phyloP scores from a whole-genome alignment of 805 yeast species.

The Metschnikowia chrysomelidarum region DNA sequence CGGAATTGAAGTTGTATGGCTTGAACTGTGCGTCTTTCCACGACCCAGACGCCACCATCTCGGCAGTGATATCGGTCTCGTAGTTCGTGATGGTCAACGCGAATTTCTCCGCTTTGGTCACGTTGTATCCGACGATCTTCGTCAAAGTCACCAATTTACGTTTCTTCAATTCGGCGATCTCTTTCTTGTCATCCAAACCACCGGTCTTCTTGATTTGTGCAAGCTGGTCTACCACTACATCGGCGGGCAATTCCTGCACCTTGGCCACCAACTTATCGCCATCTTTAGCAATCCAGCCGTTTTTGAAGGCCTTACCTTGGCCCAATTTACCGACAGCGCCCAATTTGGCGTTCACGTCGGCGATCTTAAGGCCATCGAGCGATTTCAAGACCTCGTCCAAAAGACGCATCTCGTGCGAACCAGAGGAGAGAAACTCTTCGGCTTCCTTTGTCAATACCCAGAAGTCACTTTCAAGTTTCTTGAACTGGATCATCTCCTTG shows the following conservation, averaged over 20 bases:
- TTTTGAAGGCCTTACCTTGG: constrained; percentile 96
- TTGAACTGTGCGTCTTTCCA: constrained; percentile 88
- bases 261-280: constrained; percentile 75
- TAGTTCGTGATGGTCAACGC: constrained; percentile 73
- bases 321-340: constrained; percentile 89
- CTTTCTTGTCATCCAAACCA: constrained; percentile 58
- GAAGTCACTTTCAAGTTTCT: constrained; percentile 68
- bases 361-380: constrained; percentile 76
- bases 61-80: constrained; percentile 93
- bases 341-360: constrained; percentile 68
- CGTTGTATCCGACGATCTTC: constrained; percentile 71
- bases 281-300: constrained; percentile 91
- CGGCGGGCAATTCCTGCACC: constrained; percentile 56
- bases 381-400: constrained; percentile 69
- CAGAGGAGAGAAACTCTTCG: constrained; percentile 67
- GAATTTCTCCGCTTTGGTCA: constrained; percentile 81
- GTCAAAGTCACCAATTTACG: constrained; percentile 77
- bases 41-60: constrained; percentile 78
- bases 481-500: constrained; percentile 72
- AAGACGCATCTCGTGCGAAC: constrained; percentile 88
- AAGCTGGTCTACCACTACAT: constrained; percentile 65
- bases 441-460: constrained; percentile 84
- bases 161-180: constrained; percentile 83
- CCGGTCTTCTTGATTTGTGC: constrained; percentile 57
- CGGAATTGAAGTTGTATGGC: constrained; percentile 93